These are phyloP conservation scores for Lolium rigidum DNA, from an alignment of 176 grass and related monocot genomes.

Conservation along the genomic window DNA sequence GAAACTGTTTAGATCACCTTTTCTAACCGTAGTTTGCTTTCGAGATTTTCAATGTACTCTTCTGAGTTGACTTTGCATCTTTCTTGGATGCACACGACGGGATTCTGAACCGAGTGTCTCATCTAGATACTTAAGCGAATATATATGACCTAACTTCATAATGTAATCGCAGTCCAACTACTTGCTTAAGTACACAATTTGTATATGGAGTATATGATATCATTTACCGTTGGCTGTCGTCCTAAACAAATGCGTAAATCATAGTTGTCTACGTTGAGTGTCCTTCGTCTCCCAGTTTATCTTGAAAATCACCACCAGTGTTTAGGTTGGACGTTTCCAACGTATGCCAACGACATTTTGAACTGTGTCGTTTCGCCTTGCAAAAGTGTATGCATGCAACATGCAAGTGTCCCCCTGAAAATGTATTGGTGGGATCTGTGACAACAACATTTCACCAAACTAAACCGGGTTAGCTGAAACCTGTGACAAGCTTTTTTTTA, in stretches of 20 bases:
- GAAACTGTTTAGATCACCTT: not conserved
- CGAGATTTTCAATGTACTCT: not conserved
- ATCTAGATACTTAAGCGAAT: not conserved
- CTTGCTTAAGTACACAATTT: not conserved
- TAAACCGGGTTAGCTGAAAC: not conserved
- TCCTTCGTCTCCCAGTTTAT: not conserved
- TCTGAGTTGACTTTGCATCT: not conserved
- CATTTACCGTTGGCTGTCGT: not conserved
- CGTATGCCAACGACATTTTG: slow-evolving; percentile 27
- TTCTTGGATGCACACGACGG: not conserved
- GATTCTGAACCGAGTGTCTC: not conserved
- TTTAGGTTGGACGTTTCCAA: slow-evolving; percentile 22
- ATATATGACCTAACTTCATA: not conserved
- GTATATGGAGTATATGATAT: not conserved
- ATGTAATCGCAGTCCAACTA: not conserved
- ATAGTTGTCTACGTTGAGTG: not conserved
- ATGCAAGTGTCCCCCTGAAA: not conserved
- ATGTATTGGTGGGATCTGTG: slow-evolving; percentile 34
- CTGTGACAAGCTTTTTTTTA: too few relatives aligned
- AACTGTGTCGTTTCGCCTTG: not conserved
- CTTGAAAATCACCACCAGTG: not conserved
- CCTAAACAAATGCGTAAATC: slow-evolving; percentile 19
- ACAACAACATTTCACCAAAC: slow-evolving; percentile 30
- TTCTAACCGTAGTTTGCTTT: not conserved
- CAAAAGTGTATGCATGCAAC: not conserved